Evolutionary conservation across 1,284 basidiomycete species (phyloP), one percentile per base, ranked within the genome.

Genomic region (Ceratobasidium sp.): DNA sequence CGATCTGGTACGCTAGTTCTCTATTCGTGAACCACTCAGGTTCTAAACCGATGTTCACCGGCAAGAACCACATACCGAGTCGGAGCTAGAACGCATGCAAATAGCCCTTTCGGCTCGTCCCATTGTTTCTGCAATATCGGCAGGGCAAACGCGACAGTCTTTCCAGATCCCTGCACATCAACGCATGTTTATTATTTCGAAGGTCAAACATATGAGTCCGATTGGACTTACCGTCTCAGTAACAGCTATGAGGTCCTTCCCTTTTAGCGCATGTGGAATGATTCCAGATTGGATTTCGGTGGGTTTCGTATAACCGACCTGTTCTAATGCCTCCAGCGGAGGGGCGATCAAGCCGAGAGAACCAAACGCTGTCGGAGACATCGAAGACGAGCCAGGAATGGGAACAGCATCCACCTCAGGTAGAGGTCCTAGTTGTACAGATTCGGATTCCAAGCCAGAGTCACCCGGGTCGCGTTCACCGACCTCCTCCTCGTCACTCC

Each of bases 1-100:
- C 91, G 79, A 99, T 99, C 83, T 99, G 98, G 81, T 94, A 98
- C n/a, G 98, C 98, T 74, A 99, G 85, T 83, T 99, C 98, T 80
- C 96, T 85, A 64, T 38, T 38, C 41, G 44, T 18, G 44, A 72
- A 5, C 54, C 41, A 44, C 30, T 5, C 7, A 7, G 6, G 32
- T 41, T 16, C 35, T 11, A 5, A 38, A 38, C n/a, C n/a, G n/a
- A n/a, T n/a, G n/a, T n/a, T 38, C 35, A 4, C 35, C 4, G 26
- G 61, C 11, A 47, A 23, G 11, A 57, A 18, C 8, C 38, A 77
- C 82, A 38, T 26, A 85, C 84, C 85, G 90, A 32, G 97, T 99
- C 1, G 98, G 98, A 3, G 97, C 96, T 32, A 99, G 86, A 11
- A 99, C 90, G 78, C 95, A 94, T 6, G 96, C 95, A 80, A 96